Conservation (phyloP, 768 basidiomycete species). For the Boletus tomentosulus region DNA sequence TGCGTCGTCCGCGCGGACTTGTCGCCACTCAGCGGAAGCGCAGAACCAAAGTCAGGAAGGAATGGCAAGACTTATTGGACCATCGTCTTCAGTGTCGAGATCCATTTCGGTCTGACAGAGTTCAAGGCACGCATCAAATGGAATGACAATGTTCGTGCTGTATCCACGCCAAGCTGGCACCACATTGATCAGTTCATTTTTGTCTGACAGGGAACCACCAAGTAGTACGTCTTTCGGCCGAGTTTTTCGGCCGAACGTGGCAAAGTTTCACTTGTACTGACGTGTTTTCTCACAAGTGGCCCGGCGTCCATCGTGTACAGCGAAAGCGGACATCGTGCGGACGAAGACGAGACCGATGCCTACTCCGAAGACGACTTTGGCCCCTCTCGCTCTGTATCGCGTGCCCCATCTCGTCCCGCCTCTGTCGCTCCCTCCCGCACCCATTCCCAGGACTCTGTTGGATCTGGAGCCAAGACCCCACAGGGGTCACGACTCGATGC, state of each 20-base stretch:
- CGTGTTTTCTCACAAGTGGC: constrained; percentile 42
- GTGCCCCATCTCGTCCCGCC: constrained; percentile 39
- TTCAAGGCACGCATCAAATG: constrained; percentile 81
- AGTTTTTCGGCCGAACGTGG: constrained; percentile 16
- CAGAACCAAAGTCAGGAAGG: constrained; percentile 59
- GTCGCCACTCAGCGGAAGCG: constrained; percentile 67
- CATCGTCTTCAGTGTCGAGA: constrained; percentile 80
- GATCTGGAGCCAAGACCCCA: constrained; percentile 30
- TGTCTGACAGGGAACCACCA: constrained; percentile 52
- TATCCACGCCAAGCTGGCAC: not conserved
- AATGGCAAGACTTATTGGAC: constrained; percentile 76
- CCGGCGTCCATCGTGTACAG: constrained; percentile 81
- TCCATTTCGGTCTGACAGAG: constrained; percentile 79
- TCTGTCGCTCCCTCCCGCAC: constrained; percentile 51
- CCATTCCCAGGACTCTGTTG: constrained; percentile 45
- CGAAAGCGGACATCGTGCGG: constrained; percentile 68
- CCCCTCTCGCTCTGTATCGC: constrained; percentile 29
- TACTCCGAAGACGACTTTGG: constrained; percentile 62
- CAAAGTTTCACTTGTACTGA: not conserved
- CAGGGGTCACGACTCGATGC: constrained; percentile 26
- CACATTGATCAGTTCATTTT: not conserved
- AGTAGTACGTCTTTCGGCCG: constrained; percentile 51
- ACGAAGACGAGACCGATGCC: constrained; percentile 66
- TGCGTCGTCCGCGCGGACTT: constrained; percentile 77
- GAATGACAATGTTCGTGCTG: constrained; percentile 65